Base-by-base conservation (phyloP, 495 filamentous ascomycete species). In the Aspergillus avenaceus region DNA sequence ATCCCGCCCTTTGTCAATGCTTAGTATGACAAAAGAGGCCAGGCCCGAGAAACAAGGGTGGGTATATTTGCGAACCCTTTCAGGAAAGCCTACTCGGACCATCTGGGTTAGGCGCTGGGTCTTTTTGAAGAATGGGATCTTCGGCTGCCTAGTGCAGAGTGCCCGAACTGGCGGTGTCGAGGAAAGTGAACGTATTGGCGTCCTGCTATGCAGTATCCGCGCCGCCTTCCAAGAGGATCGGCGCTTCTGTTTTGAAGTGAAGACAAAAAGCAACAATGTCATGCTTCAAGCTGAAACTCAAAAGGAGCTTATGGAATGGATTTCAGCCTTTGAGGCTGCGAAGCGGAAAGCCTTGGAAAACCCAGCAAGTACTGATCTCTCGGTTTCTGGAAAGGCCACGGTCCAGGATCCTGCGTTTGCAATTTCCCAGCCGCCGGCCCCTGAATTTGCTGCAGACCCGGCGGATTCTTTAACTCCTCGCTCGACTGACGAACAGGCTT, bases 231-330 rank as follows among this genome's bases (percentile, higher is more conserved):
- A 90, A 57, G 93, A 98, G 63, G 93, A 98, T 56, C 82, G 93
- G 28, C 79, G 95, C 24, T 97, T 97, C 65, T 96, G 95, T 62
- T 98, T 97, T 60, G 95, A 97, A 68, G 90, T 98, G 56, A 98
- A 97, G 75, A 98, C 93, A 12, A 98, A 97, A 64, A 95, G 92
- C 59, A 87, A 85, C 58, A 91, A 83, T 41, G 84, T 96, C 34
- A 69, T 96, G 47, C 73, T 98, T 23, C 93, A 98, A 68, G 89
- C 93, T 5, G 95, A 97, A 62, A 95, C 90, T 0, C 93, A 97
- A 59, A 71, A 77, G 41, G 88, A 97, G 58, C 74, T 98, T 19
- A 87, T 86, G 52, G 89, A 92, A 50, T 98, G 93, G 93, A 83
- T 98, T 37, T 80, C 85, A 48, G 82, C 89, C 7, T 97, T 98